These are phyloP conservation scores for Thielaviopsis musarum DNA, from an alignment of 2,329 filamentous ascomycete genomes.

Conservation along the genomic window DNA sequence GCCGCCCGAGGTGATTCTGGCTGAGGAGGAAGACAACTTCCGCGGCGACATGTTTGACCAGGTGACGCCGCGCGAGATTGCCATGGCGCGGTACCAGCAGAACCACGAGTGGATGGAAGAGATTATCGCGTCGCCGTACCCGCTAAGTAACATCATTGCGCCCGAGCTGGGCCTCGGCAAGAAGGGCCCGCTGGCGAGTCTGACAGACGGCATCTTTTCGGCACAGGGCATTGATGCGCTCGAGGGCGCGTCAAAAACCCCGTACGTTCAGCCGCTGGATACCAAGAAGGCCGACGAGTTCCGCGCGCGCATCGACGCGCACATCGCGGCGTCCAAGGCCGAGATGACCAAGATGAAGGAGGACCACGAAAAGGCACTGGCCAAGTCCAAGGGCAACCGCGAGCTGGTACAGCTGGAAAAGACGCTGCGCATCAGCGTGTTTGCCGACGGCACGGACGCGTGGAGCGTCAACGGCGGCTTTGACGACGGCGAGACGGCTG, in stretches of 20 bases:
- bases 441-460: slow-evolving; percentile 41
- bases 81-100: slow-evolving; percentile 70
- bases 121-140: slow-evolving; percentile 78
- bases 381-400: slow-evolving; percentile 54
- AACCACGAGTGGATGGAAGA: slow-evolving; percentile 99
- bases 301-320: slow-evolving; percentile 56
- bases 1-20: slow-evolving; percentile 35
- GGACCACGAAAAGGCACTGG: slow-evolving; percentile 59
- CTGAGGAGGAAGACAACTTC: slow-evolving; percentile 81
- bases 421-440: slow-evolving; percentile 49
- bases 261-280: slow-evolving; percentile 49
- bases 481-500: slow-evolving; percentile 33
- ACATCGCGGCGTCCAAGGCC: slow-evolving; percentile 53
- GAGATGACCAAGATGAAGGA: slow-evolving; percentile 77
- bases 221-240: slow-evolving; percentile 34
- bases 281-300: slow-evolving; percentile 70
- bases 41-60: slow-evolving; percentile 81
- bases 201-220: slow-evolving; percentile 78
- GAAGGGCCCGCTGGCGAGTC: slow-evolving; percentile 60
- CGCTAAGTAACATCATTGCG: slow-evolving; percentile 68
- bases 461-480: slow-evolving; percentile 45
- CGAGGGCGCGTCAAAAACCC: slow-evolving; percentile 33
- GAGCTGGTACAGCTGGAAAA: slow-evolving; percentile 58
- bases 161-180: slow-evolving; percentile 75
- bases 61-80: slow-evolving; percentile 78